These are phyloP conservation scores for Starmerella apicola DNA, from an alignment of 805 yeast species.

Conservation along the genomic window DNA sequence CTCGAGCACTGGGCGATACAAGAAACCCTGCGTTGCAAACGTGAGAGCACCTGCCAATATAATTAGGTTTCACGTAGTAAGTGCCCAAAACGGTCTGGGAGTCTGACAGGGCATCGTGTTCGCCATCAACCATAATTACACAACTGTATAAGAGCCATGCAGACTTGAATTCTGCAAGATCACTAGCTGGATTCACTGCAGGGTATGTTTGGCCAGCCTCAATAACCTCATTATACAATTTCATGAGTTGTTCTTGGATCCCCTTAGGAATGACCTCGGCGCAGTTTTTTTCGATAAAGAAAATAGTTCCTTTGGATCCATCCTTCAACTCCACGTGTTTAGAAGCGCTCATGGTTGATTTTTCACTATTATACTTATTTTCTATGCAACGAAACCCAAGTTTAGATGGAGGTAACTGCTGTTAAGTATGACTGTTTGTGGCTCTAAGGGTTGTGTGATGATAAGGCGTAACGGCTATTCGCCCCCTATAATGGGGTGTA, in stretches of 20 bases:
- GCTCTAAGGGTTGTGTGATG: too few species aligned
- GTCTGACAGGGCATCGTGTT: slow-evolving; percentile 20
- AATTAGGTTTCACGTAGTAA: slow-evolving; percentile 77
- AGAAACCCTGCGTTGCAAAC: slow-evolving; percentile 81
- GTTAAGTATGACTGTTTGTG: too few species aligned
- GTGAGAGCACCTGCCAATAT: slow-evolving; percentile 72
- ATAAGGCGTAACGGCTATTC: too few species aligned
- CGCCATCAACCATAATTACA: slow-evolving; percentile 46
- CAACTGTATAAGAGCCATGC: slow-evolving; percentile 61
- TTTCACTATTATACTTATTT: too few species aligned
- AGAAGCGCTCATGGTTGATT: too few species aligned
- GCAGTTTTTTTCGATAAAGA: slow-evolving; percentile 42
- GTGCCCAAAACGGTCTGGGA: slow-evolving; percentile 47
- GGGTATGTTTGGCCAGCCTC: slow-evolving; percentile 73
- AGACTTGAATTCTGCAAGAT: slow-evolving; percentile 40
- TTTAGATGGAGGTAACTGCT: too few species aligned
- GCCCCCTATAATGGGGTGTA: too few species aligned
- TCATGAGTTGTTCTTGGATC: slow-evolving; percentile 36
- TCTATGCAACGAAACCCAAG: too few species aligned
- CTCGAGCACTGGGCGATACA: slow-evolving; percentile 49
- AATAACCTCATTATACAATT: slow-evolving; percentile 51
- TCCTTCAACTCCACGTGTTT: slow-evolving; percentile 19
- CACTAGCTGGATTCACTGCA: slow-evolving; percentile 23
- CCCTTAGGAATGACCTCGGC: slow-evolving; percentile 34
- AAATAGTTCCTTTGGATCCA: slow-evolving; percentile 41